Evolutionary conservation across 1,284 basidiomycete species (phyloP), one percentile per base, ranked within the genome.

Genomic region (Farysia itapuensis): DNA sequence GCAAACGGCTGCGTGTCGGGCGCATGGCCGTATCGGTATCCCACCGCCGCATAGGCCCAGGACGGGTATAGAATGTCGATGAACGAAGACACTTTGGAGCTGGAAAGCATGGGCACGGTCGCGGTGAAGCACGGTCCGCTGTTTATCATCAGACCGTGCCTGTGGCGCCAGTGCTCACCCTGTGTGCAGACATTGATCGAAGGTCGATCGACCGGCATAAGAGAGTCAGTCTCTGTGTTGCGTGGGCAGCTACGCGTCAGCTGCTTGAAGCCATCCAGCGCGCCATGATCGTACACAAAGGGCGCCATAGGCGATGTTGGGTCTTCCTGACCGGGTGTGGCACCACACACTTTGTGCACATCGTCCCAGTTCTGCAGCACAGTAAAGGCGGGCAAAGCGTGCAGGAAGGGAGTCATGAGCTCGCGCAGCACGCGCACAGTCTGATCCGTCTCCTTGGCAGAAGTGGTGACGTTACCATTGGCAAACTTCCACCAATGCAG

Each of bases 291-390:
- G 9, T 14, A 5, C 11, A 31, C 14, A 5, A 18, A 9, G 4
- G 19, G 19, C 1, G 35, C 39, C 5, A 4, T 18, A 8, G 38
- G 19, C 1, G 35, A 30, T 21, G 35, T 41, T 26, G 35, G 19
- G 24, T 56, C 52, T 15, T 53, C 39, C 5, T 6, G 7, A 3
- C 38, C 41, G 12, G 16, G 15, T 25, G 19, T 35, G 9, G 52
- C 40, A 7, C 52, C 52, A 22, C 52, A 56, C 8, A 48, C 45
- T 19, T 33, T 25, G 8, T 39, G 45, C 1, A 18, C 18, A 23
- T 56, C 52, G 23, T 48, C 45, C 45, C 41, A 56, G 35, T 39
- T 56, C 19, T 49, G 45, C 5, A 56, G 38, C 24, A 56, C 22
- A 3, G 20, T 41, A 34, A 56, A 56, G 4, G 34, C 18, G 8